Base-by-base conservation (phyloP, 768 basidiomycete species). In the Podaxis pistillaris region DNA sequence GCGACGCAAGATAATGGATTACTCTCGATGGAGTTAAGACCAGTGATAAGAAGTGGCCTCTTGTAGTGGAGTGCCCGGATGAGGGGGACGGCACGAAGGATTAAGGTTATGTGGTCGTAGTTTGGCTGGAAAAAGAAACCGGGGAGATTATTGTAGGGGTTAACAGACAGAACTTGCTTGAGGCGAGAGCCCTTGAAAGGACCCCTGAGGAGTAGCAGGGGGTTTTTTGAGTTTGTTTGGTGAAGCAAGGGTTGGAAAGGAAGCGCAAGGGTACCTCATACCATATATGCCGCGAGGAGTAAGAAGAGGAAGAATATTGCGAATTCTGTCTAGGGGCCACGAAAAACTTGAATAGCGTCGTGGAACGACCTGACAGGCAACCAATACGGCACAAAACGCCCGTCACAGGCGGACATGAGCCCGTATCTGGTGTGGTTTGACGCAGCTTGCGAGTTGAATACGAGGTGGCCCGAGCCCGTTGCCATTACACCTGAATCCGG, bases 51-150 rank as follows among this genome's bases (percentile, higher is more conserved):
- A 72, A 75, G 66, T 80, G 80, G 30, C 54, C 64, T 9, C 65
- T 66, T 13, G 64, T 38, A 30, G 70, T 64, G 37, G 74, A 67
- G 1, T 67, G 70, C 28, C 71, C 68, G 56, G 76, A 69, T 12
- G 77, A 74, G n/a, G 74, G 67, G 2, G 76, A 73, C 2, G 76
- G 73, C 1, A 76, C 75, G 59, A 76, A 74, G 2, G 77, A 71
- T 60, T 81, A 81, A 0, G 80, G 72, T 76, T 80, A 67, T 82
- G 79, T 1, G 71, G 69, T 63, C 78, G 77, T 6, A 78, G 51
- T 75, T 79, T 24, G 77, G 71, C 78, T 80, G 59, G 47, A 30
- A 30, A 30, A 17, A 11, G 28, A 22, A 37, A n/a, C 44, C 50
- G 33, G 13, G 13, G 44, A 24, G 4, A 1, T 30, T 54, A 50